phyloP scores from a whole-genome alignment of 2,329 filamentous ascomycete genomes.

The Coniochaeta sp. region DNA sequence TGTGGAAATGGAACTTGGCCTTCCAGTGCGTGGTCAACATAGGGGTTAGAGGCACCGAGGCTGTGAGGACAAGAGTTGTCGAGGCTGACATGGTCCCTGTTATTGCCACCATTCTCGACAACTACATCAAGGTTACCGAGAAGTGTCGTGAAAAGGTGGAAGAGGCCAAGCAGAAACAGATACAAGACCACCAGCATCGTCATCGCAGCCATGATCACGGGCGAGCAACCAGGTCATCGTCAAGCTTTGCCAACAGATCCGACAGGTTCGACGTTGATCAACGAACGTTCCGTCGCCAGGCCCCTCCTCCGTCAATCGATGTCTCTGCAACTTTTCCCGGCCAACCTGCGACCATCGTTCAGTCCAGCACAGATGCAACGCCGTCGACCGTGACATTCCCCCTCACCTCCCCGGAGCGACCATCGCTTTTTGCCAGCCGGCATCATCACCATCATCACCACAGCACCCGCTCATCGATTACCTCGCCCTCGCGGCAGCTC shows the following conservation, averaged over 20 bases:
- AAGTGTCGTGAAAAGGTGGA: constrained; percentile 83
- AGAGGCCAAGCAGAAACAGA: constrained; percentile 67
- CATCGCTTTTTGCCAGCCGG: constrained; percentile 45
- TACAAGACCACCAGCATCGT: constrained; percentile 42
- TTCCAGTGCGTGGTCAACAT: constrained; percentile 99
- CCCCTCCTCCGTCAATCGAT: constrained; percentile 77
- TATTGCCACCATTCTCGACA: constrained; percentile 95
- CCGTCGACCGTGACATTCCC: constrained; percentile 54
- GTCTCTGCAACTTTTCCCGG: constrained; percentile 53
- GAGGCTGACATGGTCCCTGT: constrained; percentile 99
- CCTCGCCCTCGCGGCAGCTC: constrained; percentile 40
- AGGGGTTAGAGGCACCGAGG: constrained; percentile 89
- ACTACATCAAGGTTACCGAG: constrained; percentile 95
- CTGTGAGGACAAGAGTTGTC: constrained; percentile 87
- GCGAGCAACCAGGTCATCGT: constrained; percentile 28
- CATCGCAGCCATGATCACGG: constrained; percentile 43
- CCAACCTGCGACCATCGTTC: constrained; percentile 33
- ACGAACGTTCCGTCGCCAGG: constrained; percentile 63
- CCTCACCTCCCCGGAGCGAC: constrained; percentile 63
- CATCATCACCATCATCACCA: constrained; percentile 28
- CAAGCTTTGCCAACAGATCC: constrained; percentile 46
- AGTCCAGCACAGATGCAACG: constrained; percentile 43
- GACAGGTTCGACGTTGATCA: constrained; percentile 49
- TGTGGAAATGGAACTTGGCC: constrained; percentile 99
- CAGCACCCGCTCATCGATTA: constrained; percentile 36